Conservation (phyloP, 225 moss, liverwort and hornwort species). For the Polytrichum formosum region DNA sequence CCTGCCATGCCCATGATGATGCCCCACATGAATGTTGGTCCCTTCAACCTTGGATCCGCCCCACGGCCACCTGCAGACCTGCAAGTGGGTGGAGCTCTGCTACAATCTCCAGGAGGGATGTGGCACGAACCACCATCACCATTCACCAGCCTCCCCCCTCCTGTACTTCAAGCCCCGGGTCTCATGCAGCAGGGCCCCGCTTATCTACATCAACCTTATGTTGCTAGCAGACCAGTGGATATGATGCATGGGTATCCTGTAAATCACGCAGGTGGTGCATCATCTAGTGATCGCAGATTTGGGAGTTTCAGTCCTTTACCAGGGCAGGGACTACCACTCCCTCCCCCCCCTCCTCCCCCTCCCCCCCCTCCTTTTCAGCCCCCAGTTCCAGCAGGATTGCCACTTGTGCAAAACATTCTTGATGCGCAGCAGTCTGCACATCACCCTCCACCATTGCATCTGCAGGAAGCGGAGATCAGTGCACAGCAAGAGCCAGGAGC, state of each 20-base stretch:
- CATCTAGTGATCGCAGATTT: conserved; percentile 50
- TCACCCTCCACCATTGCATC: conserved; percentile 49
- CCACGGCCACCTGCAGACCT: conserved; percentile 58
- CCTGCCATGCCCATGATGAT: conserved; percentile 36
- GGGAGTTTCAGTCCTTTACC: conserved; percentile 40
- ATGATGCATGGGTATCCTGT: conserved; percentile 33
- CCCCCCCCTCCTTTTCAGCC: conserved; percentile 60
- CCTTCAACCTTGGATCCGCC: conserved; percentile 34
- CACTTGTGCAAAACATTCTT: conserved; percentile 36
- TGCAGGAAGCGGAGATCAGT: conserved; percentile 49
- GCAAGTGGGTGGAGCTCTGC: conserved; percentile 49
- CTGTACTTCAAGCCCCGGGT: conserved; percentile 44
- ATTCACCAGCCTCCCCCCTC: conserved; percentile 44
- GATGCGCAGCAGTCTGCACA: conserved; percentile 33
- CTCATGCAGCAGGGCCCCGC: conserved; percentile 51
- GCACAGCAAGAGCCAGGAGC: conserved; percentile 73
- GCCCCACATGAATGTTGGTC: conserved; percentile 35
- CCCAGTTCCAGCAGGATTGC: conserved; percentile 67
- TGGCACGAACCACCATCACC: conserved; percentile 58
- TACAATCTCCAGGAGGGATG: conserved; percentile 52
- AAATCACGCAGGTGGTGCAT: conserved; percentile 36
- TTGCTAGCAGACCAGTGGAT: conserved; percentile 46
- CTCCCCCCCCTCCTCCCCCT: conserved; percentile 47
- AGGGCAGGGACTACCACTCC: conserved; percentile 34
- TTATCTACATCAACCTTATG: conserved; percentile 42